Percentiles rank a stretch among this genome's conserved stretches.
phyloP scores from a whole-genome alignment of 208 protist genomes.

The Naegleria gruberi region DNA sequence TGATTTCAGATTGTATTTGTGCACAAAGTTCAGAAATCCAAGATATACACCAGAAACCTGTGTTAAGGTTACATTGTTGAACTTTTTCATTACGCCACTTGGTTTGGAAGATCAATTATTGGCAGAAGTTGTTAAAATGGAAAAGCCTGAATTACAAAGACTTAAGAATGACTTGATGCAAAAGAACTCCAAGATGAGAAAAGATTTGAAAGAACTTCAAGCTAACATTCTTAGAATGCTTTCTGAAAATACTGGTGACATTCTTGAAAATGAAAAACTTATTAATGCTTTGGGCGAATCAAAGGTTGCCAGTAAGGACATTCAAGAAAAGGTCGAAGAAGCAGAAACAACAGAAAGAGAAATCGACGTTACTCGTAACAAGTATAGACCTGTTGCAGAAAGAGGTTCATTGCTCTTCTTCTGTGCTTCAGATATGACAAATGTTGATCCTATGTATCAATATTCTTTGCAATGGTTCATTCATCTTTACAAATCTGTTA shows the following conservation, averaged over 20 bases:
- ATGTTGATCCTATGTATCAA: constrained; percentile 92
- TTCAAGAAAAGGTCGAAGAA: constrained; percentile 82
- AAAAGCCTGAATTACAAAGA: constrained; percentile 90
- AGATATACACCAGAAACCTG: constrained; percentile 91
- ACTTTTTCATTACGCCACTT: constrained; percentile 94
- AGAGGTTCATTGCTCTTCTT: constrained; percentile 93
- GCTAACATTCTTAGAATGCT: constrained; percentile 89
- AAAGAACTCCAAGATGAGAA: constrained; percentile 88
- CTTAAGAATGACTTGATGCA: constrained; percentile 84
- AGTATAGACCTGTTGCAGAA: constrained; percentile 85
- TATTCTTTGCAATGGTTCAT: constrained; percentile 96
- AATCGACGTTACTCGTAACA: constrained; percentile 88
- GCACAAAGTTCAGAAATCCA: constrained; percentile 93
- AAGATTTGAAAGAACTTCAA: constrained; percentile 88
- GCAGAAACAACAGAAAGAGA: constrained; percentile 87
- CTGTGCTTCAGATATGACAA: constrained; percentile 86
- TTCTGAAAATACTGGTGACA: constrained; percentile 82
- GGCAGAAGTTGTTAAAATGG: constrained; percentile 88
- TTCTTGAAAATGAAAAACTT: constrained; percentile 92
- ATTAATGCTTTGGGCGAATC: constrained; percentile 74
- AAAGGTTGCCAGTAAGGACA: constrained; percentile 83
- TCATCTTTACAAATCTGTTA: constrained; percentile 79
- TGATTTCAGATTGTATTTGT: constrained; percentile 96
- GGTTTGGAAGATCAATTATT: constrained; percentile 97
- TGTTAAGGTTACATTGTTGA: constrained; percentile 94